phyloP scores from a whole-genome alignment of 148 eudicot genomes.

The Rhododendron ferrugineum region DNA sequence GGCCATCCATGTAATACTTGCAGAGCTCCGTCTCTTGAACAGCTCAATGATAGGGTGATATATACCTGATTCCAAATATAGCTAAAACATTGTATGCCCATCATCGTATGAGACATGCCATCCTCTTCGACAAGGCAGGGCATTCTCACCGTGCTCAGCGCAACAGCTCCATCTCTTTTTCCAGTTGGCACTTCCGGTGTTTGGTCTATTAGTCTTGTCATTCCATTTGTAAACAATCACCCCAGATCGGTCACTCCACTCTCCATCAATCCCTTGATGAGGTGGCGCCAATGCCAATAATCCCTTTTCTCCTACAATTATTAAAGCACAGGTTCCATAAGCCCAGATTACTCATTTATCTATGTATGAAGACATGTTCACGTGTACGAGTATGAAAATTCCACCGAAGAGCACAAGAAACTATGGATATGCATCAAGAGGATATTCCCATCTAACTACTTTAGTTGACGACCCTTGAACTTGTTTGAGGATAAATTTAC shows the following conservation, averaged over 20 bases:
- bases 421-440: background rate
- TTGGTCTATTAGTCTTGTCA: slow-evolving; percentile 46
- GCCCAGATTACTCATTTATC: background rate
- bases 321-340: background rate
- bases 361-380: background rate
- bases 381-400: background rate
- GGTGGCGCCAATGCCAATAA: slow-evolving; percentile 55
- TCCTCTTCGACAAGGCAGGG: slow-evolving; percentile 58
- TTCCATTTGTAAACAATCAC: slow-evolving; percentile 69
- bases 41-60: background rate
- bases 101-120: slow-evolving; percentile 73
- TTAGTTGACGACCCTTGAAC: background rate
- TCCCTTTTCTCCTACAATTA: slow-evolving; percentile 51
- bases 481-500: background rate
- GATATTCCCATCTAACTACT: background rate
- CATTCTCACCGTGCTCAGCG: slow-evolving; percentile 56
- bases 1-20: background rate
- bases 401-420: background rate
- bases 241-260: slow-evolving; percentile 65
- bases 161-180: slow-evolving; percentile 77
- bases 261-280: slow-evolving; percentile 70
- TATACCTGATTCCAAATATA: background rate
- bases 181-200: slow-evolving; percentile 58
- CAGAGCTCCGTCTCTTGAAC: background rate
- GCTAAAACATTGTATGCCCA: slow-evolving; percentile 47